Percentiles rank a stretch among this genome's conserved stretches.
phyloP scores from a whole-genome alignment of 31 red algal genomes.

The Asparagopsis taxiformis region DNA sequence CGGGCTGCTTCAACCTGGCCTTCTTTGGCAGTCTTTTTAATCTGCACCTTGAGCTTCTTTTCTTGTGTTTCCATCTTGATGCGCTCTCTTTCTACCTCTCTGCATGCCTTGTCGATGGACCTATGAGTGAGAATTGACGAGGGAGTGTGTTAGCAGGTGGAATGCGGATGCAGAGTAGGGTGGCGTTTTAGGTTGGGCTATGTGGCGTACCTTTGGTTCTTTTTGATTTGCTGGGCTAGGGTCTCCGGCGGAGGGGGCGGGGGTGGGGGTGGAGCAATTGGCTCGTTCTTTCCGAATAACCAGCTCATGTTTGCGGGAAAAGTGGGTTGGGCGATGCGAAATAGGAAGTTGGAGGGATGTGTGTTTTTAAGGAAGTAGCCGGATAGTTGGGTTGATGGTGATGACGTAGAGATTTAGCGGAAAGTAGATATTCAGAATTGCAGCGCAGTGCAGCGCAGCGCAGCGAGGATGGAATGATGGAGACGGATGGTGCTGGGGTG shows the following conservation, averaged over 20 bases:
- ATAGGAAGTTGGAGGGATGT: too few species aligned
- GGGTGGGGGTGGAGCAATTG: conserved; percentile 59
- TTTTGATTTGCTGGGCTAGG: conserved; percentile 59
- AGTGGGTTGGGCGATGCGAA: too few species aligned
- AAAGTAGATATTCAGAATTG: too few species aligned
- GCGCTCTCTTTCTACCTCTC: conserved; percentile 96
- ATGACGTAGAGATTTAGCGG: too few species aligned
- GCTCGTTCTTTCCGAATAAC: conserved; percentile 71
- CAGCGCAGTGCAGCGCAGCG: too few species aligned
- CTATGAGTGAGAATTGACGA: conserved; percentile 7
- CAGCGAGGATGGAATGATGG: too few species aligned
- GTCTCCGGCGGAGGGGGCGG: conserved; percentile 63
- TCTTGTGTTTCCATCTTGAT: conserved; percentile 93
- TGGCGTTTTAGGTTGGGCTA: not conserved
- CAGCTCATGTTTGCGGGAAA: too few species aligned
- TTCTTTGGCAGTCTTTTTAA: conserved; percentile 87
- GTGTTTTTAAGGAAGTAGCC: too few species aligned
- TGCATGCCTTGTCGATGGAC: conserved; percentile 86
- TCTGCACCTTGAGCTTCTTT: conserved; percentile 72
- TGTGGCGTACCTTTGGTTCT: conserved; percentile 56
- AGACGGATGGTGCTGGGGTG: too few species aligned
- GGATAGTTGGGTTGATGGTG: too few species aligned
- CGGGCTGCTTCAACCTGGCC: conserved; percentile 83
- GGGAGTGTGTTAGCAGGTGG: not conserved
- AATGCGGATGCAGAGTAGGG: not conserved